Base-by-base conservation (phyloP, 192 early-diverging fungal species). In the Podila epigama region DNA sequence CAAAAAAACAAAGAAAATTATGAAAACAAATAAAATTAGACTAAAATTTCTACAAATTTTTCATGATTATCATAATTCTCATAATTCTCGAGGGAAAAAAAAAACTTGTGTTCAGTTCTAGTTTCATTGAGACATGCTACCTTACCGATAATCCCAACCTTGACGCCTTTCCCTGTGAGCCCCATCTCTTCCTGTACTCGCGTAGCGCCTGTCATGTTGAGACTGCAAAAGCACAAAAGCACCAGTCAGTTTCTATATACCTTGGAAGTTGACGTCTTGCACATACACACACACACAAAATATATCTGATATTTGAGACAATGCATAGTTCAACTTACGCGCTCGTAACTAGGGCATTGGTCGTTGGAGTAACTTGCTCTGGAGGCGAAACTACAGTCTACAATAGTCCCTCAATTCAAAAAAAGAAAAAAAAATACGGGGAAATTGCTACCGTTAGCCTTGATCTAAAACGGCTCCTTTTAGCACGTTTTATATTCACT, bases 91-190 rank as follows among this genome's bases (percentile, higher is more conserved):
- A n/a, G n/a, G n/a, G n/a, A n/a, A n/a, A n/a, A n/a, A n/a, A n/a
- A n/a, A n/a, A n/a, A n/a, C n/a, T n/a, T n/a, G n/a, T n/a, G n/a
- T n/a, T n/a, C n/a, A n/a, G n/a, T n/a, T n/a, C n/a, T n/a, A n/a
- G n/a, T n/a, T n/a, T n/a, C n/a, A n/a, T n/a, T n/a, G n/a, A n/a
- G n/a, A n/a, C n/a, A n/a, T n/a, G n/a, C n/a, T n/a, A n/a, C n/a
- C n/a, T 59, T 71, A 71, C 69, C 88, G 40, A 89, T 86, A 33
- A 89, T 52, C 15, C 83, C 86, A 48, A 89, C 82, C 37, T 63
- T 66, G 44, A 79, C 35, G 12, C 64, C 64, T 56, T 68, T 64
- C 0, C 70, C 60, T 51, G 48, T 68, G 13, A 70, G 63, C 34
- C 62, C 58, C 15, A 82, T 54, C 54, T 75, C 75, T 35, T 70